Conservation (phyloP, 2,329 filamentous ascomycete species). For the Fusarium illudens region DNA sequence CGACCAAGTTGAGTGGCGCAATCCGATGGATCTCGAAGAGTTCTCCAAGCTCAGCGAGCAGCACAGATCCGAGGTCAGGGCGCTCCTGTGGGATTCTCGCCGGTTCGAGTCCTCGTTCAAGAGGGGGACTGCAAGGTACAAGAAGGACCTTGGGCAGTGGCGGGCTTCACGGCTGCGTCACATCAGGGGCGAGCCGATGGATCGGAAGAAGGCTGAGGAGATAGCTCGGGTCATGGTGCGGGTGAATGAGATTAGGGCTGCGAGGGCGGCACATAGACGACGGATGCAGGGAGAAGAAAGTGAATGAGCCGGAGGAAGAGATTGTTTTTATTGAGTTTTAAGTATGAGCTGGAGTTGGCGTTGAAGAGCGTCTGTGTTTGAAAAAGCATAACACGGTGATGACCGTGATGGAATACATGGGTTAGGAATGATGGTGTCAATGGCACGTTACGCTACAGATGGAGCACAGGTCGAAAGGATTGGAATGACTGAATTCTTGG, state of each 20-base stretch:
- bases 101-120: neutral
- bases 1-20: constrained; percentile 7
- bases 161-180: neutral
- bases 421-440: neutral
- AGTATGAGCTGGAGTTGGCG: too few species aligned
- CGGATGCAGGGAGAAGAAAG: neutral
- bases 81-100: constrained; percentile 8
- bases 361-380: too few species aligned
- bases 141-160: neutral
- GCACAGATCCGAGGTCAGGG: constrained; percentile 1
- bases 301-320: neutral
- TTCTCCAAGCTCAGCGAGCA: neutral
- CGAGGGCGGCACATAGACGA: neutral
- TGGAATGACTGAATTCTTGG: neutral
- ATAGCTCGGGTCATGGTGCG: neutral
- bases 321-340: neutral
- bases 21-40: neutral
- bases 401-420: too few species aligned
- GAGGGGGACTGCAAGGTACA: neutral
- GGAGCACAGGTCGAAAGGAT: neutral
- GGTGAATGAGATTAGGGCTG: neutral
- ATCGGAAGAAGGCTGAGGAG: neutral
- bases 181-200: neutral
- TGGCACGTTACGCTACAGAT: too few species aligned
- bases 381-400: too few species aligned